Conservation (phyloP, 768 basidiomycete species). For the Exidia glandulosa region DNA sequence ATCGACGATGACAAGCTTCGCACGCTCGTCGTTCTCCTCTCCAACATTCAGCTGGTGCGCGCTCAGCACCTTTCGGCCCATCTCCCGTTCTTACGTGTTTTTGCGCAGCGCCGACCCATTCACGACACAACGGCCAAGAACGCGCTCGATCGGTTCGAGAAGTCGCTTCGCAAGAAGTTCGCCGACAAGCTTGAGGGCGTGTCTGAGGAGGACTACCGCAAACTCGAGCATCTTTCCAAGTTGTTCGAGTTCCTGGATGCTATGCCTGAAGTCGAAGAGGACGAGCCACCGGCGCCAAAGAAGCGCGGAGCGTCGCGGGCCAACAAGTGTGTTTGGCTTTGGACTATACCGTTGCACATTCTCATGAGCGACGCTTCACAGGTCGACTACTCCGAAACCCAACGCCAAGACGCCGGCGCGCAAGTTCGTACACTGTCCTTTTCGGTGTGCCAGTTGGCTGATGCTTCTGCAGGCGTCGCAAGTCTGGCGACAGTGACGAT, state of each 20-base stretch:
- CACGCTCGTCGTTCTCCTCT: conserved; percentile 48
- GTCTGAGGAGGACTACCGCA: conserved; percentile 57
- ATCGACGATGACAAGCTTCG: conserved; percentile 61
- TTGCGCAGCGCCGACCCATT: conserved; percentile 47
- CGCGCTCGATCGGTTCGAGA: conserved; percentile 62
- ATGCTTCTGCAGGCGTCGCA: neutral
- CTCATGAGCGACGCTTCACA: neutral
- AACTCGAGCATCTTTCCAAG: conserved; percentile 49
- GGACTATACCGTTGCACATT: too few species aligned
- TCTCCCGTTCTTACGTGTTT: conserved; percentile 16
- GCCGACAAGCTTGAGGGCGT: conserved; percentile 59
- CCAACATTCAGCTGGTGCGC: conserved; percentile 46
- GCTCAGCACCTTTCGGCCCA: neutral
- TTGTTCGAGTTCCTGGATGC: conserved; percentile 65
- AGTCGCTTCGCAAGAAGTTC: conserved; percentile 56
- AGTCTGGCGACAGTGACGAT: conserved; percentile 24
- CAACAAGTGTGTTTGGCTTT: too few species aligned
- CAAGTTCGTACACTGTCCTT: neutral
- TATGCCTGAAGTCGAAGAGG: conserved; percentile 54
- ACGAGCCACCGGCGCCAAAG: conserved; percentile 26
- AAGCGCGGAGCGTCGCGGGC: conserved; percentile 21
- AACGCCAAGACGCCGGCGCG: conserved; percentile 1
- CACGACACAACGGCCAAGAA: conserved; percentile 52
- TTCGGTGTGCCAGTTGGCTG: neutral
- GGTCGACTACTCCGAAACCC: neutral